Conservation (phyloP, 805 yeast species). For the Sugiyamaella marilandica region DNA sequence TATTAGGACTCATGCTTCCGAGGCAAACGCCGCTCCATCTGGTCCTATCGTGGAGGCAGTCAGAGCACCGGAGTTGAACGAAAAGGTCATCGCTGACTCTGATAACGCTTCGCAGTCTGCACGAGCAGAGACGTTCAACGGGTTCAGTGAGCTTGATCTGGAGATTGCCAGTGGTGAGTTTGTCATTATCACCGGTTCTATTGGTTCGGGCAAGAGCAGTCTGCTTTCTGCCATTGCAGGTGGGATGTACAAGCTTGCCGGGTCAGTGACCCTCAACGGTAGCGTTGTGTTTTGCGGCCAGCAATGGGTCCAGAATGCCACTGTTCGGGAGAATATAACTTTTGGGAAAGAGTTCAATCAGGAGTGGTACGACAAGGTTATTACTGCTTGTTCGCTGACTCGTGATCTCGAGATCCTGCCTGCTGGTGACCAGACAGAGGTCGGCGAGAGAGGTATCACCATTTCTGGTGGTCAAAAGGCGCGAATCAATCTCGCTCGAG, state of each 20-base stretch:
- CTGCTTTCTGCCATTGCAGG: constrained; percentile 68
- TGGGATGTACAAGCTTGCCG: constrained; percentile 53
- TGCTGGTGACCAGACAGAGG: constrained; percentile 75
- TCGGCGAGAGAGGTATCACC: constrained; percentile 87
- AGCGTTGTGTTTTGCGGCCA: constrained; percentile 51
- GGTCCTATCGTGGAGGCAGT: constrained; percentile 4
- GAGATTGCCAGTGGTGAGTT: constrained; percentile 59
- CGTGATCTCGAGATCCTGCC: constrained; percentile 63
- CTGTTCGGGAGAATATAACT: constrained; percentile 66
- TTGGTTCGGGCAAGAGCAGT: constrained; percentile 81
- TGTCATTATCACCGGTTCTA: constrained; percentile 69
- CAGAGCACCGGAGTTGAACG: constrained; percentile 45
- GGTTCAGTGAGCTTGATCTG: constrained; percentile 41
- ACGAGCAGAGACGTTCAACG: constrained; percentile 27
- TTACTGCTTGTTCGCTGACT: constrained; percentile 61
- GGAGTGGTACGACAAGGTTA: constrained; percentile 47
- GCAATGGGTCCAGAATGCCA: constrained; percentile 83
- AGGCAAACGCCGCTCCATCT: constrained; percentile 15
- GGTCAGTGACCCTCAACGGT: constrained; percentile 52
- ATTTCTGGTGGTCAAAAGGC: constrained; percentile 91
- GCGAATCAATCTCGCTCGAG: constrained; percentile 75
- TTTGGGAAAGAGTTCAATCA: constrained; percentile 59
- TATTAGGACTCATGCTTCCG: constrained; percentile 22
- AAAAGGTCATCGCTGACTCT: constrained; percentile 35
- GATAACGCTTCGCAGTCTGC: not conserved